These are phyloP conservation scores for Actinomortierella ambigua DNA, from an alignment of 371 early-diverging fungal species.

Conservation along the genomic window DNA sequence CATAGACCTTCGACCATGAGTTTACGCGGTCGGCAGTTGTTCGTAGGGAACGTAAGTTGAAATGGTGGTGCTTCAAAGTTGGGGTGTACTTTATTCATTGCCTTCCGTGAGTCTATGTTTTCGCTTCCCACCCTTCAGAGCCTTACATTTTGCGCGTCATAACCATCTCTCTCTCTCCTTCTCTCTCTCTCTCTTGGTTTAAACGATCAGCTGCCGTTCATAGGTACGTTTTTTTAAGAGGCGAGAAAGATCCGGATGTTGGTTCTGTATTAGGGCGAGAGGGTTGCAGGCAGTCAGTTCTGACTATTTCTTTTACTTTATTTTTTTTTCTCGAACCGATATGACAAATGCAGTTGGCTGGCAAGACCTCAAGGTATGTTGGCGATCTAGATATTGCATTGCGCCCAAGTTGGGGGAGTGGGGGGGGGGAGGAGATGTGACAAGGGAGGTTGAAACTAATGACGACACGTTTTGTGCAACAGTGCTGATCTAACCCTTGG, in stretches of 20 bases:
- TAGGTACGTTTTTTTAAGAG: too few relatives aligned
- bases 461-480: neutral
- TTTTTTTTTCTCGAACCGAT: neutral
- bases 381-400: too few relatives aligned
- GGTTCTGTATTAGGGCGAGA: neutral
- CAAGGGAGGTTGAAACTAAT: too few relatives aligned
- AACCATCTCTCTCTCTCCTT: too few relatives aligned
- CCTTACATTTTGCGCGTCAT: too few relatives aligned
- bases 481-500: neutral
- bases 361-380: conserved; percentile 39
- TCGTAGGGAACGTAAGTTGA: conserved; percentile 43
- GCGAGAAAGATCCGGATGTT: neutral
- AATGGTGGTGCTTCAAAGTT: too few relatives aligned
- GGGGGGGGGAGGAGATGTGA: neutral
- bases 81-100: conserved; percentile 8
- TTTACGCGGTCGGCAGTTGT: conserved; percentile 36
- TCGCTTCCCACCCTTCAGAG: too few relatives aligned
- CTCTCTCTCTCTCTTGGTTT: neutral
- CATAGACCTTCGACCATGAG: conserved; percentile 16
- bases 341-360: conserved; percentile 17
- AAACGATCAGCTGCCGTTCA: neutral
- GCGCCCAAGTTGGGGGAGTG: too few relatives aligned
- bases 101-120: conserved; percentile 16
- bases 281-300: neutral
- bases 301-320: neutral